phyloP scores from a whole-genome alignment of 1,284 basidiomycete species.

The Mycena sp. region DNA sequence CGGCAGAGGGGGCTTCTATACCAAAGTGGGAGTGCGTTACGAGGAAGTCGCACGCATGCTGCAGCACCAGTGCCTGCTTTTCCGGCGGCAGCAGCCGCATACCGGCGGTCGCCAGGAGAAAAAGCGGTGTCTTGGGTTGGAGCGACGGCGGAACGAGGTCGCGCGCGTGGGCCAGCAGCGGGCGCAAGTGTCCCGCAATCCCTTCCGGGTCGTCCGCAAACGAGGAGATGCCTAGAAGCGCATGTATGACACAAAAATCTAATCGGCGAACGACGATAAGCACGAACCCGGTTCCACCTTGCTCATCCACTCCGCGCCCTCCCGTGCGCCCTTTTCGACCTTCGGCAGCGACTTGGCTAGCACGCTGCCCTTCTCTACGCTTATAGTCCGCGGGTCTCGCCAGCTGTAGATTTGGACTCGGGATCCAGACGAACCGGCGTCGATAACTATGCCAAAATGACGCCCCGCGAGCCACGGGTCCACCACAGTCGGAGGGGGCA shows the following conservation, averaged over 20 bases:
- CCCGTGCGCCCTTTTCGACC: constrained; percentile 91
- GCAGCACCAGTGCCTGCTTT: constrained; percentile 79
- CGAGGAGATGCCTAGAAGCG: constrained; percentile 89
- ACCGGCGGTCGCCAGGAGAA: constrained; percentile 95
- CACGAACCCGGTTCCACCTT: constrained; percentile 93
- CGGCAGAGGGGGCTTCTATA: constrained; percentile 67
- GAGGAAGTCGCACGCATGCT: constrained; percentile 83
- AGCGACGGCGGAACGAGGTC: constrained; percentile 87
- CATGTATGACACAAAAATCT: neutral
- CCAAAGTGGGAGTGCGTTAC: constrained; percentile 78
- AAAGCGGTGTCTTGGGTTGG: constrained; percentile 87
- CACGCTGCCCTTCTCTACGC: constrained; percentile 53
- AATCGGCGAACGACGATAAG: constrained; percentile 1
- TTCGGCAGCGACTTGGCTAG: constrained; percentile 71
- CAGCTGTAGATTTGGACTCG: constrained; percentile 97
- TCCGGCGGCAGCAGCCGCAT: constrained; percentile 88
- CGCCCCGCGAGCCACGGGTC: constrained; percentile 81
- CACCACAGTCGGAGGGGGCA: constrained; percentile 77
- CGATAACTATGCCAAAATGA: constrained; percentile 95
- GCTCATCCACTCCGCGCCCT: constrained; percentile 86
- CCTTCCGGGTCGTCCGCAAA: constrained; percentile 77
- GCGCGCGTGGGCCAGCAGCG: constrained; percentile 86
- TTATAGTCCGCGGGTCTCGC: constrained; percentile 79
- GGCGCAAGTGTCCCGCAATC: constrained; percentile 81
- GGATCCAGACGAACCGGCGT: constrained; percentile 97